phyloP scores from a whole-genome alignment of 2,329 filamentous ascomycete species.

The Apiospora kogelbergensis region DNA sequence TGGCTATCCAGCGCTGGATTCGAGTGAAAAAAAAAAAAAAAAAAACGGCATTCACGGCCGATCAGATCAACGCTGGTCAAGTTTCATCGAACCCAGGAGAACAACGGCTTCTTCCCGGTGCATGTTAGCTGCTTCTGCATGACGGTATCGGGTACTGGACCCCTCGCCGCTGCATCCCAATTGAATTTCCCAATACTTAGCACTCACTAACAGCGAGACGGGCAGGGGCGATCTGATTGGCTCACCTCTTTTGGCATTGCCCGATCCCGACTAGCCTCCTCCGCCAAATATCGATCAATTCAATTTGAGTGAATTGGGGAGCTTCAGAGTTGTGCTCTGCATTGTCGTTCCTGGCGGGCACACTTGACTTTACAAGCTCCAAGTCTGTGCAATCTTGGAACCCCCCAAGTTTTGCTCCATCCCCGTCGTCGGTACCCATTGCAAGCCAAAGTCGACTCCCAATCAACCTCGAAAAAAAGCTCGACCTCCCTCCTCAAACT shows the following conservation, averaged over 20 bases:
- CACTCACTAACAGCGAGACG: background rate
- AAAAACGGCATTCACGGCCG: background rate
- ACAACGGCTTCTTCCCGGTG: background rate
- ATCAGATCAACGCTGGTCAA: background rate
- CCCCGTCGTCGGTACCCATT: conserved; percentile 8
- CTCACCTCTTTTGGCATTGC: background rate
- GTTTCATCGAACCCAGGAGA: background rate
- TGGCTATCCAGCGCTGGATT: background rate
- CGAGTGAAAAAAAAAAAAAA: background rate
- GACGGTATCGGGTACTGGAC: background rate
- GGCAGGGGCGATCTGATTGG: background rate
- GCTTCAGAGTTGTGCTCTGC: conserved; percentile 5
- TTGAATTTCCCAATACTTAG: background rate
- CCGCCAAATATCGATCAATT: background rate
- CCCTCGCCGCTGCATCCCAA: background rate
- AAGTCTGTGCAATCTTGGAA: conserved; percentile 10
- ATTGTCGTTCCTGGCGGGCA: conserved; percentile 14
- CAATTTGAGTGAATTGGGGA: background rate
- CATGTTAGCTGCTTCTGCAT: background rate
- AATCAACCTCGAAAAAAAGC: conserved; percentile 8
- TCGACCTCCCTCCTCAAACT: conserved; percentile 10
- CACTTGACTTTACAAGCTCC: conserved; percentile 12
- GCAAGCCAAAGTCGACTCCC: conserved; percentile 7
- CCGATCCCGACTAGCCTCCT: background rate
- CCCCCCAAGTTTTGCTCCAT: conserved; percentile 9